Base-by-base conservation (phyloP, 805 yeast species). In the Pichia exigua region DNA sequence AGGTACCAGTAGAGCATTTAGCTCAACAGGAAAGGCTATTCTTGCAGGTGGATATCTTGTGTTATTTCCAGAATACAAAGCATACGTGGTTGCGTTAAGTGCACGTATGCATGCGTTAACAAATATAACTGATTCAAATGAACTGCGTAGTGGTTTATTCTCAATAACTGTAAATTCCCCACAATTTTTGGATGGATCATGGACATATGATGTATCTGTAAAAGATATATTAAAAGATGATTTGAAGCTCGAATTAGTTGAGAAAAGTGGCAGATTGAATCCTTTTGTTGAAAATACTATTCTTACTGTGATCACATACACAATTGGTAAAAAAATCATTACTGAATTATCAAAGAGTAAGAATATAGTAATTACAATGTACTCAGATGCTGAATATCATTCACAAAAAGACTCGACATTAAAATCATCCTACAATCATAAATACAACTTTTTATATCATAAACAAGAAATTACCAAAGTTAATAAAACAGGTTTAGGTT, bases 11-110 rank as follows among this genome's bases (percentile, higher is more conserved):
- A 44, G 70, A 50, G 87, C 83, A 10, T 92, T 81, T 64, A 86
- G 96, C 62, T 95, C 98, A 0, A 97, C 99, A 0, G 97, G 98
- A 0, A 94, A 94, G 66, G 98, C 97, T 1, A 72, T 94, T 27
- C 60, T 94, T 13, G 97, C 94, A 0, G 99, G 99, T 20, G 99
- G 99, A 0, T 94, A 94, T 64, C 74, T 94, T 35, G 98, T 94
- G 0, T 71, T 94, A 21, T 94, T 87, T 53, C 91, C 91, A 0
- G 67, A 66, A 39, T 91, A 85, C 69, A 69, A 74, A 45, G 81
- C 96, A 0, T 86, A 83, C 64, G 95, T 87, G 4, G 82, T 92
- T 13, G 98, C 96, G 0, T 75, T 94, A 18, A 85, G 95, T 1
- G 80, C 96, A 6, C 75, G 98, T 56, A 92, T 94, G 87, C 91